Evolutionary conservation across 345 rosid genomes (phyloP).

Genomic region (Eucalyptus microcorys): DNA sequence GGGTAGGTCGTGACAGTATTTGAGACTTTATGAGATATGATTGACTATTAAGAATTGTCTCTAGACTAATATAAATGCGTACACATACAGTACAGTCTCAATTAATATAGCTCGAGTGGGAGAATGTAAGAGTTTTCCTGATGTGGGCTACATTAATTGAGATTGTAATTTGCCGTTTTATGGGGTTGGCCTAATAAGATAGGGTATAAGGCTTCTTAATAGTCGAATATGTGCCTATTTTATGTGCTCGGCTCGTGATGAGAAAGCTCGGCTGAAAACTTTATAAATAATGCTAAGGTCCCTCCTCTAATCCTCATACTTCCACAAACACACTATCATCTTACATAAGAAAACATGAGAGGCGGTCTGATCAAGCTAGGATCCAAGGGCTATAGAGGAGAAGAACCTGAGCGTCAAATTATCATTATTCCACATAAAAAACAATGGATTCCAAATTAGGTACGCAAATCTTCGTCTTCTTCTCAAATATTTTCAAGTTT

Average conservation of each 20-base stretch:
- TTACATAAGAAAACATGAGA: rapidly evolving
- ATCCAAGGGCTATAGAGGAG: rapidly evolving
- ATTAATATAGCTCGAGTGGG: rapidly evolving
- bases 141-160: rapidly evolving
- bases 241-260: rapidly evolving
- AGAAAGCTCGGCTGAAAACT: rapidly evolving
- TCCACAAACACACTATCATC: too few species aligned
- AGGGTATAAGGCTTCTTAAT: too few species aligned
- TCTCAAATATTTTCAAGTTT: rapidly evolving
- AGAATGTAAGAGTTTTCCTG: too few species aligned
- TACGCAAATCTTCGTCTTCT: rapidly evolving
- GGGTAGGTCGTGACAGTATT: rapidly evolving
- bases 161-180: too few species aligned
- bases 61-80: rapidly evolving
- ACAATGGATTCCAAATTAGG: rapidly evolving
- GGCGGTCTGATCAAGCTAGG: too few species aligned
- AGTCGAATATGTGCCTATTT: rapidly evolving
- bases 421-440: rapidly evolving
- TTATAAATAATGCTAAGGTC: rapidly evolving
- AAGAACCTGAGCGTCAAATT: rapidly evolving
- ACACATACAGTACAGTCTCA: rapidly evolving
- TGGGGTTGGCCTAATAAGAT: too few species aligned
- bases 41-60: rapidly evolving
- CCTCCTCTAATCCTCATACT: too few species aligned
- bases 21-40: rapidly evolving